phyloP scores from a whole-genome alignment of 1,139 yeast species.

The Saccharomyces hybrid region DNA sequence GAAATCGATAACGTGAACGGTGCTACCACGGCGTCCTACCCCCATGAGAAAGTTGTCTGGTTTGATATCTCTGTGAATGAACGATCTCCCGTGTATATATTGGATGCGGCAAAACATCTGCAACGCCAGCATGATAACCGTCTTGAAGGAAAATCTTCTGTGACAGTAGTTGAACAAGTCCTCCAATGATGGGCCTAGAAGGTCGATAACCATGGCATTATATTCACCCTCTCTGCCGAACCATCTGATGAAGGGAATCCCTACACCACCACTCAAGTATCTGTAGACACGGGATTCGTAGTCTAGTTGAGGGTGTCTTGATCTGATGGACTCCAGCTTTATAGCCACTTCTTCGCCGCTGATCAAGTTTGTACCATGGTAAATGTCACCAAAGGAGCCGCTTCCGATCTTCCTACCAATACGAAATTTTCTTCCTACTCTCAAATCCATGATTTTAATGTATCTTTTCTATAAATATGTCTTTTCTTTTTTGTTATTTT shows the following conservation, averaged over 20 bases:
- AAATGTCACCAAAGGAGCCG: slow-evolving; percentile 96
- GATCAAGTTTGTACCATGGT: slow-evolving; percentile 84
- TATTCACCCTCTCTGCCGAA: slow-evolving; percentile 95
- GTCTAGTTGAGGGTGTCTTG: slow-evolving; percentile 94
- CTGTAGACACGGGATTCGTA: slow-evolving; percentile 94
- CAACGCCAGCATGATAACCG: slow-evolving; percentile 87
- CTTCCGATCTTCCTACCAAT: slow-evolving; percentile 97
- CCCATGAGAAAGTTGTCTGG: slow-evolving; percentile 74
- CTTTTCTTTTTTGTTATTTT: background rate
- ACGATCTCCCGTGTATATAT: slow-evolving; percentile 90
- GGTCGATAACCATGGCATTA: slow-evolving; percentile 93
- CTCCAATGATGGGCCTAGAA: slow-evolving; percentile 91
- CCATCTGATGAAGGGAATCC: slow-evolving; percentile 96
- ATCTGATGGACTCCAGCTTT: slow-evolving; percentile 81
- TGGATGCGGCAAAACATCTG: slow-evolving; percentile 92
- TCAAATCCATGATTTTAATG: slow-evolving; percentile 46
- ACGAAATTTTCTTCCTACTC: slow-evolving; percentile 92
- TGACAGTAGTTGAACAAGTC: slow-evolving; percentile 94
- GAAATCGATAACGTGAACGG: slow-evolving; percentile 93
- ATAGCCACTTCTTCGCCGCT: slow-evolving; percentile 98
- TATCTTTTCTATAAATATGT: background rate
- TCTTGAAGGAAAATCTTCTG: slow-evolving; percentile 86
- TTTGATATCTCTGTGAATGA: slow-evolving; percentile 75
- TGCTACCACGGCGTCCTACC: slow-evolving; percentile 86
- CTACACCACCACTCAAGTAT: slow-evolving; percentile 93